These are phyloP conservation scores for Talaromyces sp. DNA, from an alignment of 2,329 filamentous ascomycete species.

Conservation along the genomic window DNA sequence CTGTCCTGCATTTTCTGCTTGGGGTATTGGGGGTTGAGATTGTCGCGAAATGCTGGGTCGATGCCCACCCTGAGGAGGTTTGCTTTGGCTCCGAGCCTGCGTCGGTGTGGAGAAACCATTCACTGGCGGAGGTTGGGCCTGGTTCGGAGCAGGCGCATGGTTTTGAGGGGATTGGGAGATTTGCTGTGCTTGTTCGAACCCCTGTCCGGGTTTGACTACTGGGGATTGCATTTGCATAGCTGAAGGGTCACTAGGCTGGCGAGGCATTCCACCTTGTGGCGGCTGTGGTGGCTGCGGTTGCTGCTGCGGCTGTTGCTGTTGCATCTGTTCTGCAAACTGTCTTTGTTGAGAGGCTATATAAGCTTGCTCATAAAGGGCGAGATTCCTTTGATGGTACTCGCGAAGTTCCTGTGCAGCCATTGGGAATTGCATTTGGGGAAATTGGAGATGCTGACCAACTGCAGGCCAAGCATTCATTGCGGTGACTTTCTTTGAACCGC, in stretches of 20 bases:
- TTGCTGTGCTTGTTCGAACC: conserved; percentile 43
- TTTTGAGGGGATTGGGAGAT: conserved; percentile 37
- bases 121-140: conserved; percentile 32
- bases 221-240: conserved; percentile 49
- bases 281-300: not conserved
- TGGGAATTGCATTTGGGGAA: conserved; percentile 65
- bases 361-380: conserved; percentile 71
- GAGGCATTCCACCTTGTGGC: conserved; percentile 35
- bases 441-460: conserved; percentile 65
- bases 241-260: conserved; percentile 37
- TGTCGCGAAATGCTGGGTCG: conserved; percentile 36
- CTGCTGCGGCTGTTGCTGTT: conserved; percentile 1
- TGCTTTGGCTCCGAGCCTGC: conserved; percentile 37
- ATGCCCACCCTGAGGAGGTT: conserved; percentile 33
- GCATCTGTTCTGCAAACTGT: conserved; percentile 37
- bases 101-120: conserved; percentile 47
- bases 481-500: conserved; percentile 75
- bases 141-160: conserved; percentile 33
- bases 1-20: conserved; percentile 32
- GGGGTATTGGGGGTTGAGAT: conserved; percentile 35
- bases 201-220: conserved; percentile 55
- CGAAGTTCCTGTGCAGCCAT: conserved; percentile 70
- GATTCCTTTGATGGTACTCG: conserved; percentile 73
- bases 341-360: conserved; percentile 50
- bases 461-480: conserved; percentile 72